These are phyloP conservation scores for Trypanosoma scelopori DNA, from an alignment of 208 protist genomes.

Conservation along the genomic window DNA sequence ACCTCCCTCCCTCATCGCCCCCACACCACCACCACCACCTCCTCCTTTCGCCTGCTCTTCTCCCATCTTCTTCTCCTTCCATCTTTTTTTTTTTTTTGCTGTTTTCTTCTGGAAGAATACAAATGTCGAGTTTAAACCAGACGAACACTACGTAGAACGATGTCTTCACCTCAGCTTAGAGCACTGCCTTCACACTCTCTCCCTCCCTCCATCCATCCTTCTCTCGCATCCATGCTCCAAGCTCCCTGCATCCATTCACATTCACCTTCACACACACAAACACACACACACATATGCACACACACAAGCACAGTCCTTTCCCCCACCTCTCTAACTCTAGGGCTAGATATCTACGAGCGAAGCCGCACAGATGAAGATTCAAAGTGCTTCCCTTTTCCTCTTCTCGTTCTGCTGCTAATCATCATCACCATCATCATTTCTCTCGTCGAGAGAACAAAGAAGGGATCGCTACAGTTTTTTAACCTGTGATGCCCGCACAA, in stretches of 20 bases:
- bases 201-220: too few relatives aligned
- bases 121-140: neutral
- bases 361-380: conserved; percentile 20
- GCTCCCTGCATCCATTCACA: neutral
- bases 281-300: neutral
- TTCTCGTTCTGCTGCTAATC: conserved; percentile 2
- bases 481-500: conserved; percentile 87
- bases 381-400: neutral
- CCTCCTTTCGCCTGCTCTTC: conserved; percentile 1
- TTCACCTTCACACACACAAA: neutral
- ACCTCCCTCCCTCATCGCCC: neutral
- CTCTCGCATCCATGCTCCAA: neutral
- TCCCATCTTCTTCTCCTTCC: neutral
- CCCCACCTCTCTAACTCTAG: conserved; percentile 16
- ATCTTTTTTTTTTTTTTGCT: neutral
- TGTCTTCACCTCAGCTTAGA: neutral
- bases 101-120: neutral
- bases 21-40: neutral
- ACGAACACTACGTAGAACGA: neutral
- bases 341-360: conserved; percentile 13
- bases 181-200: too few relatives aligned
- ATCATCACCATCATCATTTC: conserved; percentile 27
- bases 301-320: neutral
- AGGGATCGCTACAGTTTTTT: conserved; percentile 47
- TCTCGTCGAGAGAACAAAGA: conserved; percentile 20